These are phyloP conservation scores for Tetragonia tetragonoides DNA, from an alignment of 148 eudicot genomes.

Conservation along the genomic window DNA sequence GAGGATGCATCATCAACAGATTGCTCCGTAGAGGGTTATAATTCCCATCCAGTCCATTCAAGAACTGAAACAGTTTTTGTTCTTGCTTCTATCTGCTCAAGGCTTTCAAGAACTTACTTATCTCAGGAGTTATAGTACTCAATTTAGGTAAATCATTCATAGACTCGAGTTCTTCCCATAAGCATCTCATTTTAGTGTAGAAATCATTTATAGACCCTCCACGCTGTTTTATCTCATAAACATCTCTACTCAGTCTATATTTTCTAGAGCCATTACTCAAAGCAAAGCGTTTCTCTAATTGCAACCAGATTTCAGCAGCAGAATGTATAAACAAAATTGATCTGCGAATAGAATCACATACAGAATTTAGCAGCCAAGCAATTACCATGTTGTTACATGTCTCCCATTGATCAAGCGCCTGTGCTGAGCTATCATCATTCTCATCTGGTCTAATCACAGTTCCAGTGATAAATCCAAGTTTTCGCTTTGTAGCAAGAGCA, in stretches of 20 bases:
- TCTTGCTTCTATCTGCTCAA: not conserved
- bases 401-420: not conserved
- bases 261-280: constrained; percentile 1
- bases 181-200: not conserved
- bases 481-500: not conserved
- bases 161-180: not conserved
- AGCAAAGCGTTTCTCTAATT: not conserved
- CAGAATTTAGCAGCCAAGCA: not conserved
- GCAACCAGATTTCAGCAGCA: not conserved
- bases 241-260: not conserved
- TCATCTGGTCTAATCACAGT: not conserved
- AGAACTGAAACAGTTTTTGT: not conserved
- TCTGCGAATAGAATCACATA: not conserved
- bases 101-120: not conserved
- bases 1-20: not conserved
- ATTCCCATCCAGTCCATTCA: not conserved
- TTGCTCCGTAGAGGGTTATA: not conserved
- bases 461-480: not conserved
- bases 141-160: not conserved
- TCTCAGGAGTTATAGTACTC: not conserved
- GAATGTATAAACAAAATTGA: not conserved
- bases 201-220: not conserved
- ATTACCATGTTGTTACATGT: not conserved
- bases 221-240: not conserved
- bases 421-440: not conserved